Conservation (phyloP, 805 yeast genomes). For the Martiniozyma abietophila region DNA sequence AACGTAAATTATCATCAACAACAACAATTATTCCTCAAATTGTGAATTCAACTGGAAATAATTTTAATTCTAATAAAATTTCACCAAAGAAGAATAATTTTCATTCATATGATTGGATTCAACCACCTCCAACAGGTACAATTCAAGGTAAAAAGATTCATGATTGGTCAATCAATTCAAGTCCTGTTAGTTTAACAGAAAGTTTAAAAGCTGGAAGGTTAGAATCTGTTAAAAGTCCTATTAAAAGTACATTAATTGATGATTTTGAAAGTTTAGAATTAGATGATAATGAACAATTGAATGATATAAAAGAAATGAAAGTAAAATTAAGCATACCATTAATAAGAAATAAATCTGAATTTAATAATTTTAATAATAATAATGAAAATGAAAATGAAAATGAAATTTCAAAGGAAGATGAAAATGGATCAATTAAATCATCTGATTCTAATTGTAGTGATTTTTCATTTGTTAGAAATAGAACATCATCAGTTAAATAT, state of each 20-base stretch:
- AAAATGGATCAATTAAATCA: conserved; percentile 17
- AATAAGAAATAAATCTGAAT: too few species aligned
- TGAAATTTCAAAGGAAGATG: too few species aligned
- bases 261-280: not conserved
- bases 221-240: not conserved
- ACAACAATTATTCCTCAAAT: too few species aligned
- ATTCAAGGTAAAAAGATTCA: conserved; percentile 25
- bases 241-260: not conserved
- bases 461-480: conserved; percentile 24
- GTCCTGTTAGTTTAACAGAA: conserved; percentile 6
- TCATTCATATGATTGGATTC: too few species aligned
- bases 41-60: too few species aligned
- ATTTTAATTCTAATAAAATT: too few species aligned
- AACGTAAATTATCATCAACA: too few species aligned
- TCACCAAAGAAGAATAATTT: conserved; percentile 8
- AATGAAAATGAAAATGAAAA: too few species aligned
- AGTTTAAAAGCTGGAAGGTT: conserved; percentile 7
- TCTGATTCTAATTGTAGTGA: conserved; percentile 13
- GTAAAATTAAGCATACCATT: too few species aligned
- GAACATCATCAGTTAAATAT: conserved; percentile 30
- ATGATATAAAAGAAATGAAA: too few species aligned
- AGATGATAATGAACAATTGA: conserved; percentile 1
- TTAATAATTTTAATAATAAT: too few species aligned
- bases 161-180: conserved; percentile 18
- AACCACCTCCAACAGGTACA: conserved; percentile 11